Base-by-base conservation (phyloP, 768 basidiomycete genomes). In the Auriscalpium vulgare region DNA sequence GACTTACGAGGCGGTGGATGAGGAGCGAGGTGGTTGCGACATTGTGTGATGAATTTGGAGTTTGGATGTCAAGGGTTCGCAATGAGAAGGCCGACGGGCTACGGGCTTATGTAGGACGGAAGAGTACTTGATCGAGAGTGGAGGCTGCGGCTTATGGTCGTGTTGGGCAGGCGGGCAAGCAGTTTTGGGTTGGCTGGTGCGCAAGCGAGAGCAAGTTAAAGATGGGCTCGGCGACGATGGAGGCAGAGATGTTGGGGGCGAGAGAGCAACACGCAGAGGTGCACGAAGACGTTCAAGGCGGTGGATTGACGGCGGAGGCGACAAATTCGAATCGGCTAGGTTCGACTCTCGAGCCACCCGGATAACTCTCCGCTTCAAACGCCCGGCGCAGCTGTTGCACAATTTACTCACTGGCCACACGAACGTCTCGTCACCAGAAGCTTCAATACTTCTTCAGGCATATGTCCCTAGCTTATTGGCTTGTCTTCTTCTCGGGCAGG, bases 351-450 rank as follows among this genome's bases (percentile, higher is more conserved):
- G 52, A 29, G 52, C 52, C 52, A 53, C 52, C 21, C n/a, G 21
- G 19, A 13, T 23, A 2, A 53, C 50, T 50, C 53, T 60, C 55
- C 57, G 60, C 66, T 59, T 63, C 62, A 62, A 65, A 66, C 59
- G 65, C 59, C 53, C 46, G 29, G 29, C 29, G 29, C 29, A 29
- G 29, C 29, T 29, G 4, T 29, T 29, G 29, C 2, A 29, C 29
- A 29, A 29, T 29, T 7, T 29, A 29, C 29, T 29, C 29, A 29
- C 29, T 29, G 4, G 4, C 29, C 29, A 29, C 29, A 29, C 29
- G 7, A 29, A 29, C 29, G 29, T 29, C 29, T 29, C 29, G 29
- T 29, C 7, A 7, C 29, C 29, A 29, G 5, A 29, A 29, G 29
- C 7, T 7, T 7, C 29, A 29, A 7, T 29, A 29, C 4, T 29